phyloP scores from a whole-genome alignment of 129 eudicot species.

The Chrysanthemum seticuspe region DNA sequence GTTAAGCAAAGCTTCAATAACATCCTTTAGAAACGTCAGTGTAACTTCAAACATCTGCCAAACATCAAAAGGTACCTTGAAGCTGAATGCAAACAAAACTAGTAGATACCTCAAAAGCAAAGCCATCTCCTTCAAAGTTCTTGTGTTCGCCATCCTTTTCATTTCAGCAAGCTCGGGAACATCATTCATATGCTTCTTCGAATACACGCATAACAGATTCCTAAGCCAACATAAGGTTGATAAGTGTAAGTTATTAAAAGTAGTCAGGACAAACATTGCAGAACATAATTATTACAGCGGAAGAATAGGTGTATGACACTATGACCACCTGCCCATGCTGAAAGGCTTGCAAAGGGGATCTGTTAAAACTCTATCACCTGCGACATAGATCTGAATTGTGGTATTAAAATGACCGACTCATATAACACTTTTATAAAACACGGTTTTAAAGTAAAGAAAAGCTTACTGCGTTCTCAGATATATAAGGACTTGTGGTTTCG shows the following conservation, averaged over 20 bases:
- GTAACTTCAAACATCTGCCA: no score
- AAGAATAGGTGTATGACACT: neutral
- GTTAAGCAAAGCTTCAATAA: neutral
- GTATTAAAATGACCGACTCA: conserved; percentile 14
- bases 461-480: conserved; percentile 74
- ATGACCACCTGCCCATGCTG: conserved; percentile 92
- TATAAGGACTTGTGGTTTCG: conserved; percentile 64
- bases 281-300: conserved; percentile 3
- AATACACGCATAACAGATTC: conserved; percentile 87
- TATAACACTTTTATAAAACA: conserved; percentile 4
- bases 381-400: conserved; percentile 75
- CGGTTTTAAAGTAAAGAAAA: neutral
- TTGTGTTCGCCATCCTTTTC: conserved; percentile 84
- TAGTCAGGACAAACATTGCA: conserved; percentile 4
- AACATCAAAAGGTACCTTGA: no score
- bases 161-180: conserved; percentile 78
- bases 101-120: conserved; percentile 71
- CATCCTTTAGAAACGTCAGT: no score
- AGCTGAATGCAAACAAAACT: conserved; percentile 2
- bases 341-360: conserved; percentile 99
- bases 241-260: neutral
- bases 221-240: conserved; percentile 26
- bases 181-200: conserved; percentile 95
- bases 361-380: conserved; percentile 93
- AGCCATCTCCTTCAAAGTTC: conserved; percentile 92